Evolutionary conservation across 345 rosid genomes (phyloP).

Genomic region (Toxicodendron radicans): DNA sequence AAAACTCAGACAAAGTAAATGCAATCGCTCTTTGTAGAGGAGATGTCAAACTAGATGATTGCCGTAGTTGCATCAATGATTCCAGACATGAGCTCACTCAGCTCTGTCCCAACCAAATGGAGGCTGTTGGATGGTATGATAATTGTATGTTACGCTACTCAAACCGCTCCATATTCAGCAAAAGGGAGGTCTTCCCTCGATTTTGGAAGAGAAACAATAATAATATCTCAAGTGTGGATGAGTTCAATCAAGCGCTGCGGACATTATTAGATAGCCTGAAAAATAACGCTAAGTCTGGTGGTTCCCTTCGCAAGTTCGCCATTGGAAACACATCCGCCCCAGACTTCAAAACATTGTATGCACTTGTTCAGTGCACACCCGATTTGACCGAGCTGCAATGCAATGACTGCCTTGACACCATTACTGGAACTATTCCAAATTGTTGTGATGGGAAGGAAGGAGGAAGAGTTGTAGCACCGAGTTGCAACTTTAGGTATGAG

Average conservation of each 20-base stretch:
- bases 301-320: conserved; percentile 24
- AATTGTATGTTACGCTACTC: no score
- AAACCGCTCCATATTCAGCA: no score
- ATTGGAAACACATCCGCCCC: background rate
- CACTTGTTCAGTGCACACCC: conserved; percentile 46
- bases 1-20: no score
- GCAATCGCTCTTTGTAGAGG: no score
- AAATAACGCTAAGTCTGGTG: conserved; percentile 23
- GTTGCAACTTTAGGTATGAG: conserved; percentile 40
- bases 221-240: background rate
- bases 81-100: no score
- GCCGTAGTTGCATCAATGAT: no score
- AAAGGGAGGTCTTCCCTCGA: no score
- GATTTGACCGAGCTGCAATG: conserved; percentile 25
- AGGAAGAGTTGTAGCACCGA: conserved; percentile 20
- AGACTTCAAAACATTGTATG: conserved; percentile 18
- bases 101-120: no score
- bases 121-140: no score
- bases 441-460: conserved; percentile 20
- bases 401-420: conserved; percentile 14
- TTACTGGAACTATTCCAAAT: background rate
- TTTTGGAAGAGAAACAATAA: no score
- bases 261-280: conserved; percentile 16
- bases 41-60: no score
- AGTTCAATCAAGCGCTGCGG: conserved; percentile 19